Evolutionary conservation across 2,329 filamentous ascomycete genomes (phyloP), one percentile per base, ranked within the genome.

Genomic region (Ophiosphaerella korrae): DNA sequence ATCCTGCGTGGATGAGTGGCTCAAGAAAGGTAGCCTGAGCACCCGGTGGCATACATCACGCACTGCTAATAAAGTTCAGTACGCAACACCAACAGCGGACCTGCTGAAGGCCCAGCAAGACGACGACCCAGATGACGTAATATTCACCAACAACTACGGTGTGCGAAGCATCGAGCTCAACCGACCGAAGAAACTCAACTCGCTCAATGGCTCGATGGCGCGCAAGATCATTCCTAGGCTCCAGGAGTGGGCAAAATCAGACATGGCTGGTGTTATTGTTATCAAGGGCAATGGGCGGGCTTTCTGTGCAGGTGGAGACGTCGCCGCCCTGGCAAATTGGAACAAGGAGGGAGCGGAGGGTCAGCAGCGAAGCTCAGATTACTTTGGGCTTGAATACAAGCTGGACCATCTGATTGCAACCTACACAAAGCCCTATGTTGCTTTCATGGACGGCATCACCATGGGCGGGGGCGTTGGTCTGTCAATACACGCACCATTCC

Each of bases 391-490:
- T 50, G 95, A 99, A 86, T 99, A 97, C 82, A 88, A 90, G 78
- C 86, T 99, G 57, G 90, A 99, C 73, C 94, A 99, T 76, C 81
- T 93, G 63, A 96, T 99, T 71, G 90, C 94, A 18, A 97, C 92
- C 33, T 97, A 96, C 78, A 73, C 80, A 55, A 99, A 97, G 79
- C 94, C 94, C 0, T 96, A 94, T 70, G 85, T 99, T 45, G 89
- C 94, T 29, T 89, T 97, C 70, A 95, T 99, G 88, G 94, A 99
- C 70, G 94, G 94, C 52, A 89, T 96, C 74, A 99, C 95, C 45
- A 99, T 99, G 94, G 94, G 94, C 48, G 94, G 94, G 48, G 94
- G 94, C 60, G 94, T 97, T 45, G 94, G 94, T 6, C 83, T 99
- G 49, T 95, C 90, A 74, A 84, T 96, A 45, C 95, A 99, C 75